Evolutionary conservation across 1,284 basidiomycete genomes (phyloP), one percentile per base, ranked within the genome.

Genomic region (Rhodotorula sp.): DNA sequence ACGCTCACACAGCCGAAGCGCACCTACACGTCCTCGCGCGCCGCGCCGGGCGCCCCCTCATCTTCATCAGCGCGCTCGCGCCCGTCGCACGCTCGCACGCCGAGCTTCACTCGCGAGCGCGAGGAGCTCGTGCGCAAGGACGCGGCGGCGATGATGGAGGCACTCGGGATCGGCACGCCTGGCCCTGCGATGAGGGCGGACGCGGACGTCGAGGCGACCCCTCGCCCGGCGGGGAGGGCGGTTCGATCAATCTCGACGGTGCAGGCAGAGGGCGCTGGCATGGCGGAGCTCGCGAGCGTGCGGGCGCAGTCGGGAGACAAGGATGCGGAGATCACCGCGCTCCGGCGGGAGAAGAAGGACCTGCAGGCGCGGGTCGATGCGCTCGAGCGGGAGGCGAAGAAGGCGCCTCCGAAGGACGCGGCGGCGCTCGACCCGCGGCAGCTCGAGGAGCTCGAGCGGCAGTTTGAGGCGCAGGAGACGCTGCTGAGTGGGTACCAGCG

Each of bases 401-500:
- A 19, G 15, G n/a, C 53, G 41, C 53, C 10, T 32, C 2, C 13
- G 46, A 37, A 1, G 55, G 19, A 46, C 37, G 41, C 6, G 10
- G 63, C 57, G 10, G 69, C 64, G 36, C 34, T 72, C 37, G 73
- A 73, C 32, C 62, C 61, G 25, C 63, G 37, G 34, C 66, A 73
- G 65, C 41, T 76, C 27, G 69, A 76, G 57, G 70, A 75, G 41
- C 46, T 76, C 25, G 70, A 67, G 44, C 59, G 63, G 22, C 56
- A 66, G 48, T 65, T 68, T 25, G 66, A 55, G 39, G 44, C n/a
- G 27, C 66, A 68, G 44, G 66, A 70, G 59, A 39, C 53, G 48
- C 34, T 70, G 39, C 48, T 73, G n/a, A 50, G 39, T 0, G 72
- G 76, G 27, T 77, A 72, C 15, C 76, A 77, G 60, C 37, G 60